These are phyloP conservation scores for Pestalotiopsis fici DNA, from an alignment of 2,329 filamentous ascomycete species.

Conservation along the genomic window DNA sequence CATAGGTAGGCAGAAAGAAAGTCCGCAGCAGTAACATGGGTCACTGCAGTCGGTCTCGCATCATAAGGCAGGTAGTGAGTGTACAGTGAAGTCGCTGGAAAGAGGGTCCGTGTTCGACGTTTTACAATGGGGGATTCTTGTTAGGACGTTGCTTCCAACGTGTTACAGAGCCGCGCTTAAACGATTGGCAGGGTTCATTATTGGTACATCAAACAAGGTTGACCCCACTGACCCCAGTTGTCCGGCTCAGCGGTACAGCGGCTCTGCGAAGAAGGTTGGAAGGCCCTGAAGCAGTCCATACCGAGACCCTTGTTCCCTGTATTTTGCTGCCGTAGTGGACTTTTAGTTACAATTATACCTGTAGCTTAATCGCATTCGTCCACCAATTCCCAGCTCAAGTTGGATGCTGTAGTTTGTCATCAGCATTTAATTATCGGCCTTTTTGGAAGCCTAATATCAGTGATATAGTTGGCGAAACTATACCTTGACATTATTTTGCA, in stretches of 20 bases:
- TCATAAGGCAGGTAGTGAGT: slow-evolving; percentile 13
- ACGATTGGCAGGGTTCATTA: slow-evolving; percentile 21
- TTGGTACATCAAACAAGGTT: slow-evolving; percentile 23
- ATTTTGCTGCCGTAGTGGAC: neutral
- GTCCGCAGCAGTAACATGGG: slow-evolving; percentile 11
- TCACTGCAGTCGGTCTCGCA: slow-evolving; percentile 25
- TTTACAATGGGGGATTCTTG: slow-evolving; percentile 38
- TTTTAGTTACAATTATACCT: no score
- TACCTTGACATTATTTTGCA: no score
- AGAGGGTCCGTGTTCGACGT: slow-evolving; percentile 37
- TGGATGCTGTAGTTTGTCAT: no score
- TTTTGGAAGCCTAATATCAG: no score
- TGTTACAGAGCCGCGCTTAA: slow-evolving; percentile 40
- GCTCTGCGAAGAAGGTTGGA: neutral
- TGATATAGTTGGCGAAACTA: no score
- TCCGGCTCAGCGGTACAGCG: slow-evolving; percentile 16
- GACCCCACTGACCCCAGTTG: slow-evolving; percentile 9
- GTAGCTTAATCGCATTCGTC: no score
- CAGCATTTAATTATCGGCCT: no score
- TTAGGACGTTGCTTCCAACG: slow-evolving; percentile 35
- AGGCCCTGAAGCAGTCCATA: neutral
- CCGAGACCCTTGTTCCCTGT: neutral
- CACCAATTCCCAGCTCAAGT: no score
- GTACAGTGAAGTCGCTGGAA: slow-evolving; percentile 5
- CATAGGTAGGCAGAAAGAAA: slow-evolving; percentile 5